These are phyloP conservation scores for Anthracocystis panici-leucophaei DNA, from an alignment of 1,284 basidiomycete species.

Conservation along the genomic window DNA sequence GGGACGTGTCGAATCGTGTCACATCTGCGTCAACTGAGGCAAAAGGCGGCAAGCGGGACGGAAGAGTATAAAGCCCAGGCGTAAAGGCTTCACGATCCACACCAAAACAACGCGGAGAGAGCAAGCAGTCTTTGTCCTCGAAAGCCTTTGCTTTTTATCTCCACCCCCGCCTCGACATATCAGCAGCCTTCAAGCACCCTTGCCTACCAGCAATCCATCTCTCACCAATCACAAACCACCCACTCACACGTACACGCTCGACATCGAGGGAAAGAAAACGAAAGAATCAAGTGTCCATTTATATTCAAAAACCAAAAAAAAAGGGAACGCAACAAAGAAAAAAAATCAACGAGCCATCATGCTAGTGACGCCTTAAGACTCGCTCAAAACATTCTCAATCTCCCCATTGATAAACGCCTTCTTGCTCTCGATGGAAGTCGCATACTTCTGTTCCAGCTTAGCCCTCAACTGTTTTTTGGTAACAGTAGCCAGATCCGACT, in stretches of 20 bases:
- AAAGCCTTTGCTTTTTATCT: no score
- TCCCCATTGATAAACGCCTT: slow-evolving; percentile 64
- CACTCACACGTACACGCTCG: background rate
- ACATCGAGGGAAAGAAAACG: background rate
- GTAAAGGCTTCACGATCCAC: no score
- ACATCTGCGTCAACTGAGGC: no score
- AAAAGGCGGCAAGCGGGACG: no score
- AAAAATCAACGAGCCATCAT: background rate
- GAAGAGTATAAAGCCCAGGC: no score
- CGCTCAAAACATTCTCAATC: slow-evolving; percentile 57
- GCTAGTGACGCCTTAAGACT: slow-evolving; percentile 11
- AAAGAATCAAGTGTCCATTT: background rate
- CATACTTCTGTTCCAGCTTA: slow-evolving; percentile 60
- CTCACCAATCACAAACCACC: no score
- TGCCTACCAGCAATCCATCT: no score
- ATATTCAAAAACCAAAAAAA: background rate
- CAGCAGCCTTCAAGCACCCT: no score
- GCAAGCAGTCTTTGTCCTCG: no score
- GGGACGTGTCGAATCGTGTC: no score
- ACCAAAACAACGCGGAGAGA: no score
- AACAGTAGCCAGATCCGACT: slow-evolving; percentile 60
- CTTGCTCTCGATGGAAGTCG: slow-evolving; percentile 55
- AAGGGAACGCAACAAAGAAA: background rate
- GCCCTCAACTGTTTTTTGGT: slow-evolving; percentile 63
- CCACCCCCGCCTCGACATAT: no score